phyloP scores from a whole-genome alignment of 169 alveolate genomes.

The Eimeria brunetti region DNA sequence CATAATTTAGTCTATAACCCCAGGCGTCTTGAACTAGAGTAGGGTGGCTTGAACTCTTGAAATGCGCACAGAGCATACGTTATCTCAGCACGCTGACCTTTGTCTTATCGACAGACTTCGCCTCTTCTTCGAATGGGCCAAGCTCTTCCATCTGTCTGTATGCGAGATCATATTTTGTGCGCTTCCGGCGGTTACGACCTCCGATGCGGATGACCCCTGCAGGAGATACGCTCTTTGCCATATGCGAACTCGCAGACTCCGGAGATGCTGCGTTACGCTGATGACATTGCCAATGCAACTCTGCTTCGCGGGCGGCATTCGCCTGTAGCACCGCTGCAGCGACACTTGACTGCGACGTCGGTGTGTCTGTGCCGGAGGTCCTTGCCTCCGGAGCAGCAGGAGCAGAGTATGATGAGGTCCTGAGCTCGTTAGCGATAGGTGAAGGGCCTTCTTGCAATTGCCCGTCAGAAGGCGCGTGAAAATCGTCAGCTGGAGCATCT shows the following conservation, averaged over 20 bases:
- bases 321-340: constrained; percentile 16
- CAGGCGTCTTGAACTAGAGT: neutral
- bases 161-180: constrained; percentile 81
- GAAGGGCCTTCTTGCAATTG: constrained; percentile 7
- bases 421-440: neutral
- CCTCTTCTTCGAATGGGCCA: constrained; percentile 80
- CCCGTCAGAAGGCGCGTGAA: neutral
- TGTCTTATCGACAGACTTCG: constrained; percentile 74
- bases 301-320: constrained; percentile 39
- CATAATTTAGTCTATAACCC: neutral
- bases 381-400: constrained; percentile 55
- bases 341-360: constrained; percentile 21
- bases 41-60: neutral
- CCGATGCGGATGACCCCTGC: constrained; percentile 79
- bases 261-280: constrained; percentile 41
- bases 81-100: constrained; percentile 60
- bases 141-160: constrained; percentile 81
- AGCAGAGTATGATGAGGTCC: constrained; percentile 25
- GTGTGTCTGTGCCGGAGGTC: constrained; percentile 32
- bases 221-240: constrained; percentile 80
- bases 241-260: constrained; percentile 41
- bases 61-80: neutral
- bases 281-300: constrained; percentile 23
- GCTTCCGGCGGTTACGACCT: constrained; percentile 77
- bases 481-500: constrained; percentile 8